Conservation (phyloP, 371 early-diverging fungal genomes). For the Zychaea mexicana region DNA sequence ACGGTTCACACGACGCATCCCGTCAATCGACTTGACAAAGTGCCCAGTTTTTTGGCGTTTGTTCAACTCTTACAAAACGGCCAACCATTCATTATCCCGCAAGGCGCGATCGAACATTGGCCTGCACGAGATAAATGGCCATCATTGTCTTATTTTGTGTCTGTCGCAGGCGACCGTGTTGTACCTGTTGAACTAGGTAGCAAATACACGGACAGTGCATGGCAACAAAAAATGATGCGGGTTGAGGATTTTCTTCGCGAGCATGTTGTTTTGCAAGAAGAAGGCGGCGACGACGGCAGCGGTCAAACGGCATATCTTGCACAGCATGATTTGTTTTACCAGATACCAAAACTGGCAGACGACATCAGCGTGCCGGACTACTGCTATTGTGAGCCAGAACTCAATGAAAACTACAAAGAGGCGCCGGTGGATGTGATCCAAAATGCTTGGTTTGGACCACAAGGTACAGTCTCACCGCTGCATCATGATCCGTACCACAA, state of each 20-base stretch:
- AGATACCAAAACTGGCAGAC: constrained; percentile 70
- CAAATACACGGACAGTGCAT: constrained; percentile 74
- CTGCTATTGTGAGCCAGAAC: constrained; percentile 56
- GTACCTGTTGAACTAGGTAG: constrained; percentile 90
- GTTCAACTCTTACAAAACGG: constrained; percentile 22
- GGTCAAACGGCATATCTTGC: constrained; percentile 77
- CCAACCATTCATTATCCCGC: constrained; percentile 50
- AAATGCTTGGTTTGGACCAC: constrained; percentile 92
- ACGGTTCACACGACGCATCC: not conserved
- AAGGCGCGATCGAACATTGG: constrained; percentile 68
- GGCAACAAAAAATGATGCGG: constrained; percentile 81
- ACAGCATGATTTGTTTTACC: constrained; percentile 86
- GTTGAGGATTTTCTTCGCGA: constrained; percentile 72
- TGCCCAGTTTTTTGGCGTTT: constrained; percentile 28
- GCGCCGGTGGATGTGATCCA: constrained; percentile 51
- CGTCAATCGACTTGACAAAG: constrained; percentile 7
- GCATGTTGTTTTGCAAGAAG: constrained; percentile 31
- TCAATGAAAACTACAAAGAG: constrained; percentile 24
- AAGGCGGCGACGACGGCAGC: not conserved
- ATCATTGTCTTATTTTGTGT: constrained; percentile 58
- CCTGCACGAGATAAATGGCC: constrained; percentile 73
- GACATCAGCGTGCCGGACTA: constrained; percentile 86
- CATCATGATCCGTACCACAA: constrained; percentile 90
- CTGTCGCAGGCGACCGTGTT: constrained; percentile 71
- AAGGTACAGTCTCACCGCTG: constrained; percentile 83